Conservation (phyloP, 306 rosid genomes). For the Quillaja saponaria region DNA sequence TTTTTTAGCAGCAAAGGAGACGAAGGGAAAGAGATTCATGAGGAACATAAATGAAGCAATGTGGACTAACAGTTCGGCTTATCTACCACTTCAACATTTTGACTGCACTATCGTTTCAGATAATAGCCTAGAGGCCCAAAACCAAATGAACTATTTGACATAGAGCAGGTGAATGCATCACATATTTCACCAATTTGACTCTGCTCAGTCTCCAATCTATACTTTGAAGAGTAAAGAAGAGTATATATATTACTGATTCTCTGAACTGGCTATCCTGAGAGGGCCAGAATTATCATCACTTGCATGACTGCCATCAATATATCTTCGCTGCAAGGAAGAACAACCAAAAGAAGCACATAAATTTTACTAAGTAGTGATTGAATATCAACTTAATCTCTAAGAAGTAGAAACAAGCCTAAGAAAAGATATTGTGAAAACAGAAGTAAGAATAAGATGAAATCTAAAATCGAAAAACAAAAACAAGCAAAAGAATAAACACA, state of each 20-base stretch:
- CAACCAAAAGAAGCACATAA: conserved; percentile 20
- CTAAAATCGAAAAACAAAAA: no score
- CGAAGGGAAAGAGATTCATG: conserved; percentile 14
- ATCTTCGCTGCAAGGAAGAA: conserved; percentile 55
- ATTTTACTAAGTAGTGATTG: conserved; percentile 2
- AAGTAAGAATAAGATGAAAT: no score
- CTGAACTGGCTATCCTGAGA: conserved; percentile 13
- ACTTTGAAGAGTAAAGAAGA: conserved; percentile 2
- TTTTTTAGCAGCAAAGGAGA: background rate
- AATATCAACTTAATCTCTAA: background rate
- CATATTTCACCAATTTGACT: conserved; percentile 18
- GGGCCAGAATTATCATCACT: conserved; percentile 28
- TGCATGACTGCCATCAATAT: conserved; percentile 19
- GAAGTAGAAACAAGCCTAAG: no score
- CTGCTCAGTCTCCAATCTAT: conserved; percentile 9
- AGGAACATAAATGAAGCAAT: conserved; percentile 10
- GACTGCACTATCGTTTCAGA: conserved; percentile 6
- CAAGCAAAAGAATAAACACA: no score
- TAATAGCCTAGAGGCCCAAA: no score
- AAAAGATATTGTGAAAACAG: no score
- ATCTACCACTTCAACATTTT: conserved; percentile 3
- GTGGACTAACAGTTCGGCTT: conserved; percentile 19
- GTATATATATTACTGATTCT: conserved; percentile 15
- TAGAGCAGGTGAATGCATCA: background rate
- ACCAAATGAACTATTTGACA: conserved; percentile 18